Base-by-base conservation (phyloP, 2,329 filamentous ascomycete species). In the Fusarium nematophilum region DNA sequence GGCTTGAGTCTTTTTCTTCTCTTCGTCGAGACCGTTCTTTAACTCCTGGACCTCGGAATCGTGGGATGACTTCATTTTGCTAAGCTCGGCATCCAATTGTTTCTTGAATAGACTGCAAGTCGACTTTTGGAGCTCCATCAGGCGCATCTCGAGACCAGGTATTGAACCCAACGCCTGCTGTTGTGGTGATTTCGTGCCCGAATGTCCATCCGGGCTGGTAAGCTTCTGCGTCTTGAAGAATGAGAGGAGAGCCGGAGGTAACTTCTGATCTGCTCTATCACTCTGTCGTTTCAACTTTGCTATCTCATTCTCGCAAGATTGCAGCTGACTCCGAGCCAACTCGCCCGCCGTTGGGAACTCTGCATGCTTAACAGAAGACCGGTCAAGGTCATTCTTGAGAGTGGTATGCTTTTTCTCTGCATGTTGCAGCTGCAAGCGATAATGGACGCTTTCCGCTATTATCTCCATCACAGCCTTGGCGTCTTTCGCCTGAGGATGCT, bases 341-440 rank as follows among this genome's bases (percentile, higher is more conserved):
- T 69, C 58, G 6, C 48, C 30, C 9, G 63, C 52, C 7, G 63
- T 67, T 7, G 49, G 17, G 17, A 67, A 70, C 25, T 74, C 72
- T 9, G 48, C 10, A 26, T 57, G 58, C 49, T 42, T 62, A 2
- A 57, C 42, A 4, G 39, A 40, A 11, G 51, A 61, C 3, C 62
- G 62, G 5, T 59, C 54, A 23, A 61, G 47, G 11, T 68, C 66
- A 13, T 8, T 9, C 10, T 45, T 45, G 6, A 60, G 25, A 26
- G 42, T 68, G 37, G 55, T 62, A 10, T 55, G 56, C 25, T 45
- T 63, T 9, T 56, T 65, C 5, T 59, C 58, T 14, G 65, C 60
- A 3, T 49, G 37, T 6, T 63, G 55, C 37, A 60, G 53, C 14
- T 64, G 53, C 29, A 57, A 57, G 13, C 48, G 66, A 45, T 57